These are phyloP conservation scores for Pseudomonodictys pantanalensis DNA, from an alignment of 495 filamentous ascomycete genomes.

Conservation along the genomic window DNA sequence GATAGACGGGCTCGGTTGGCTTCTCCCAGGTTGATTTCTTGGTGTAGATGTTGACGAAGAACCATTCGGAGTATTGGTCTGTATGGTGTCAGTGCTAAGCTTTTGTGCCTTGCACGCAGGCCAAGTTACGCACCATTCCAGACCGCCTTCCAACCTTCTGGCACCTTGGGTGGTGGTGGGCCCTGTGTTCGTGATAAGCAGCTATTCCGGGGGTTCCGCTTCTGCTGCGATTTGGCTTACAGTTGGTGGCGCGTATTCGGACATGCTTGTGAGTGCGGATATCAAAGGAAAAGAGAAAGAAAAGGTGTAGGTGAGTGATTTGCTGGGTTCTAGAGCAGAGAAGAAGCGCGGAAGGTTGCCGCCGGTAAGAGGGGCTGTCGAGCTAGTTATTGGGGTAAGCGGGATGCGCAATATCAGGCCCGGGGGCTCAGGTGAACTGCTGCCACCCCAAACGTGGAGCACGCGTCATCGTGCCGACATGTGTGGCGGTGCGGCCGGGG, in stretches of 20 bases:
- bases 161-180: constrained; percentile 82
- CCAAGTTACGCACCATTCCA: constrained; percentile 66
- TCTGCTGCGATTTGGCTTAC: constrained; percentile 16
- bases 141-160: constrained; percentile 82
- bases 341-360: too few species aligned
- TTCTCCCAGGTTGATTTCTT: constrained; percentile 85
- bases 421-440: too few species aligned
- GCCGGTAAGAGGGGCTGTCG: too few species aligned
- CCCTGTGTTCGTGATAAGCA: constrained; percentile 43
- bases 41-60: constrained; percentile 82
- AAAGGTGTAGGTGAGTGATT: neutral
- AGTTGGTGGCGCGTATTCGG: constrained; percentile 29
- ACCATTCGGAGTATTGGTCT: constrained; percentile 53
- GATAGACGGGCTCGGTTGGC: constrained; percentile 62
- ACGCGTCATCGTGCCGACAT: too few species aligned
- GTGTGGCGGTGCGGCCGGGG: constrained; percentile 8
- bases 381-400: too few species aligned
- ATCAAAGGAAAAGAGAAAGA: neutral
- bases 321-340: too few species aligned
- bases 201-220: neutral
- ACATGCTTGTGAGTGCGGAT: constrained; percentile 4
- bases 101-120: neutral
- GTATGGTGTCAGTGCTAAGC: neutral
- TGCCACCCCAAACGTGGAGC: too few species aligned
- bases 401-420: too few species aligned